phyloP scores from a whole-genome alignment of 31 red algal species.

The Pterothamnion heteromorphum region DNA sequence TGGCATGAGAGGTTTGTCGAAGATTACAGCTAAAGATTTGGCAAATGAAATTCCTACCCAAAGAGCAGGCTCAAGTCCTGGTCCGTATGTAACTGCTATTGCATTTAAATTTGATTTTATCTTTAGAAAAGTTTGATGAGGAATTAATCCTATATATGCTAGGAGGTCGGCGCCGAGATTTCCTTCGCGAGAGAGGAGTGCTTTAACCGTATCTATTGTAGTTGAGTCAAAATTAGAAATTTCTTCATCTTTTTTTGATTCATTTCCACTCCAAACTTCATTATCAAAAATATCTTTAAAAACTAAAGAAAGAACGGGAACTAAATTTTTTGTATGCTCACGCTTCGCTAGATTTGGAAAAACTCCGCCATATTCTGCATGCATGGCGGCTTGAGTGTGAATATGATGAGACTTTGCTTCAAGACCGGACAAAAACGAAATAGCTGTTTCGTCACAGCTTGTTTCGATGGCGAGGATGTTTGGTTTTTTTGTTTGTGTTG shows the following conservation, averaged over 20 bases:
- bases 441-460: neutral
- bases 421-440: neutral
- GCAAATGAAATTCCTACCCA: neutral
- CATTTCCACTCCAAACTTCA: neutral
- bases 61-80: neutral
- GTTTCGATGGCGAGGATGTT: neutral
- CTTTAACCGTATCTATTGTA: neutral
- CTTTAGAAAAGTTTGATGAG: too few relatives aligned
- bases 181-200: neutral
- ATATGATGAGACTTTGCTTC: neutral
- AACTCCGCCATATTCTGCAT: neutral
- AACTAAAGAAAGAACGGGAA: neutral
- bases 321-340: neutral
- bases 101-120: neutral
- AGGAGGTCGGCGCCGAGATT: neutral
- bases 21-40: neutral
- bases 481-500: too few relatives aligned
- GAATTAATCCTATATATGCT: too few relatives aligned
- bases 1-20: neutral
- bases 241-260: slow-evolving; percentile 10
- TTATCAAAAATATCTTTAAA: too few relatives aligned
- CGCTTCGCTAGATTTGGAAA: neutral
- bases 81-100: neutral
- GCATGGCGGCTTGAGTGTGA: neutral
- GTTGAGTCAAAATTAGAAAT: neutral